phyloP scores from a whole-genome alignment of 2,329 filamentous ascomycete genomes.

The Fusarium devonianum region DNA sequence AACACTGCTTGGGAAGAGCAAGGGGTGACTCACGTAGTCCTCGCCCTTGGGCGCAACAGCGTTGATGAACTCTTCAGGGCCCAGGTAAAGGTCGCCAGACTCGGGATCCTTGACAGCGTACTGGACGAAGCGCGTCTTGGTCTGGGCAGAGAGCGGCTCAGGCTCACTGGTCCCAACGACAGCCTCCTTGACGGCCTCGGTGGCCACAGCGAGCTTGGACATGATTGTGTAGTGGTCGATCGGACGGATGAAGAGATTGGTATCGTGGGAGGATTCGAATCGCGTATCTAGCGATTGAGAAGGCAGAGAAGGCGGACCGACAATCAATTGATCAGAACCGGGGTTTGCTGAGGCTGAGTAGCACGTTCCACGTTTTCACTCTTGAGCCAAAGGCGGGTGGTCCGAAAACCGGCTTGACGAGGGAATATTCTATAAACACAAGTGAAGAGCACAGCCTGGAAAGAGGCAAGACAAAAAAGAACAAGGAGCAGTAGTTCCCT shows the following conservation, averaged over 20 bases:
- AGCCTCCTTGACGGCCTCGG: slow-evolving; percentile 79
- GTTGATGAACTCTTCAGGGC: slow-evolving; percentile 85
- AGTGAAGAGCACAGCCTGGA: slow-evolving; percentile 18
- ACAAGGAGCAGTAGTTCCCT: slow-evolving; percentile 16
- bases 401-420: slow-evolving; percentile 31
- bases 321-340: slow-evolving; percentile 16
- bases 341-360: slow-evolving; percentile 9
- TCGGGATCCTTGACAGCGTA: slow-evolving; percentile 78
- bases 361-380: slow-evolving; percentile 3
- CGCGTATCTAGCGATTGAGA: slow-evolving; percentile 32
- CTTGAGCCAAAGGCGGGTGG: slow-evolving; percentile 19
- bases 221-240: slow-evolving; percentile 42
- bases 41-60: slow-evolving; percentile 86
- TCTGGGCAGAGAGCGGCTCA: slow-evolving; percentile 74
- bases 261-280: slow-evolving; percentile 16
- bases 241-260: slow-evolving; percentile 20
- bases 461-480: slow-evolving; percentile 12
- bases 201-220: slow-evolving; percentile 59
- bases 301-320: slow-evolving; percentile 15
- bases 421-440: slow-evolving; percentile 18
- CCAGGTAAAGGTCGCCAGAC: slow-evolving; percentile 81
- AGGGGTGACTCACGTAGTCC: slow-evolving; percentile 78
- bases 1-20: slow-evolving; percentile 1
- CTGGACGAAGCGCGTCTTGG: slow-evolving; percentile 76
- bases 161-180: slow-evolving; percentile 70